phyloP scores from a whole-genome alignment of 208 protist species.

The Crithidia sp. region DNA sequence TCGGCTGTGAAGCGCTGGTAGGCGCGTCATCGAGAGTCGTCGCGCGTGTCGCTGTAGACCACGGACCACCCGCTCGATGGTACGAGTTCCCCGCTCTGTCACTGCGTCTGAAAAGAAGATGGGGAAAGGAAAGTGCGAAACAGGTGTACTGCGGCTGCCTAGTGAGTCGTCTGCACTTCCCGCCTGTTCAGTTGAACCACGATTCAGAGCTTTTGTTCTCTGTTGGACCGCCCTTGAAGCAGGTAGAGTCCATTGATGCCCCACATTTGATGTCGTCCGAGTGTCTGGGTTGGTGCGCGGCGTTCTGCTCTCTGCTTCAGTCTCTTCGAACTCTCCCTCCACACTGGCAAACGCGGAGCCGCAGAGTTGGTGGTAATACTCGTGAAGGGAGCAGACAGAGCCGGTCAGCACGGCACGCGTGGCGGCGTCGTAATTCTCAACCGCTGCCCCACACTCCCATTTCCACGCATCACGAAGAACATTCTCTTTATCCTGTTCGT shows the following conservation, averaged over 20 bases:
- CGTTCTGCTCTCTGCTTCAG: too few relatives aligned
- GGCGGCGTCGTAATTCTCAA: not conserved
- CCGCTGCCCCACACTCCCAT: not conserved
- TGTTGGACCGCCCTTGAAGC: too few relatives aligned
- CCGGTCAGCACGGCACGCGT: not conserved
- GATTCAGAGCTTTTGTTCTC: too few relatives aligned
- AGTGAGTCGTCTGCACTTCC: not conserved
- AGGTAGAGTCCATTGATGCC: too few relatives aligned
- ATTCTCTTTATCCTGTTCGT: not conserved
- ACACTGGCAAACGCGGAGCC: not conserved
- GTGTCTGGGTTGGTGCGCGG: too few relatives aligned
- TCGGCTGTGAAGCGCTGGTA: not conserved
- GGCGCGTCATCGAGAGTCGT: too few relatives aligned
- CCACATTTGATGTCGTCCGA: too few relatives aligned
- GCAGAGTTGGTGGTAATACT: slow-evolving; percentile 8
- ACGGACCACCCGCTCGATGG: not conserved
- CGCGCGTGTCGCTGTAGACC: too few relatives aligned
- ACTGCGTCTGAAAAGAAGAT: not conserved
- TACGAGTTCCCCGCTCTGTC: not conserved
- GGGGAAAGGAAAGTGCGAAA: slow-evolving; percentile 2
- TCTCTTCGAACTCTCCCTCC: not conserved
- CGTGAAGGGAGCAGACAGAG: slow-evolving; percentile 30
- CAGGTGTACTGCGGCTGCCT: not conserved
- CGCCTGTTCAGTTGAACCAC: not conserved
- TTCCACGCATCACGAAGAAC: not conserved